Evolutionary conservation across 192 early-diverging fungal genomes (phyloP), one percentile per base, ranked within the genome.

Genomic region (Coemansia sp.): DNA sequence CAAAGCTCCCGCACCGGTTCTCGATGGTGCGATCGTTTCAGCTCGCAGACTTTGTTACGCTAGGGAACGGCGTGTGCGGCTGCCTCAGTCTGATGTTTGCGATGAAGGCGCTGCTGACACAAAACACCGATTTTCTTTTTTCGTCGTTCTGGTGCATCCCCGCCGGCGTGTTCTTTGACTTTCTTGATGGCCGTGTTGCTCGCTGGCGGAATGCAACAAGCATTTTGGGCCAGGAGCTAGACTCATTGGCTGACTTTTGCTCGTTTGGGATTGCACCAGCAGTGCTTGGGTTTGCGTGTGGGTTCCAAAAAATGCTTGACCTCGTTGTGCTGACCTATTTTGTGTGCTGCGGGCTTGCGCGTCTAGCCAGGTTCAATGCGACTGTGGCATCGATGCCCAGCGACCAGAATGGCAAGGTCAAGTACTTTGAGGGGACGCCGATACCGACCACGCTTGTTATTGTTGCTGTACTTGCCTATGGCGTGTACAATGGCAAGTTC

Each of bases 321-420:
- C 82, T 88, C 15, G 67, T 87, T 6, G 81, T 92, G 3, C 75
- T 96, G 60, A 84, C 86, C 0, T 89, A 91, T 74, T 96, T 96
- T 87, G 88, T 96, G 20, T 88, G 85, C 47, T 92, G 91, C 57
- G 91, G 89, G 28, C 87, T 92, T 61, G 87, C 94, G 23, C 85
- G 94, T 27, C 74, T 96, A 37, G 94, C 93, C 1, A 77, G 93
- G 14, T 96, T 87, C 80, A 96, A 96, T 67, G 91, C 91, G n/a
- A 94, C 93, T 0, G 87, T 93, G 0, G 90, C 89, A 8, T 81
- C 87, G 22, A 41, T 88, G 57, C 87, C 89, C 17, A 89, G 87
- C 31, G 93, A 93, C 47, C 50, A 41, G n/a, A 80, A 78, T 10
- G 93, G 93, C 36, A 94, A 95, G 59, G 82, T 93, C 36, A 60